Conservation (phyloP, 164 flowering plant species). For the Sedum album region DNA sequence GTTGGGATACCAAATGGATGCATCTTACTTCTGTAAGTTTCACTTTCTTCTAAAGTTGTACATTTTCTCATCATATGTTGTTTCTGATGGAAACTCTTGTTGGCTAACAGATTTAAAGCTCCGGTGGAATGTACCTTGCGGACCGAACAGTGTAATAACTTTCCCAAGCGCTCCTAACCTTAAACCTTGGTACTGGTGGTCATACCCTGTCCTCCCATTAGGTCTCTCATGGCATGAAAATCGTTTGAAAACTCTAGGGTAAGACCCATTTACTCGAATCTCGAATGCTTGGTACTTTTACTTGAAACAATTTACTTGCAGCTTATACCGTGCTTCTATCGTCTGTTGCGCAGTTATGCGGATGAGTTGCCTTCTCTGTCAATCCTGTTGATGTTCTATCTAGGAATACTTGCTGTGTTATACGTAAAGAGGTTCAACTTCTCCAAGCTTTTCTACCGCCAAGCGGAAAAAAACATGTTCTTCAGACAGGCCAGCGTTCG, state of each 20-base stretch:
- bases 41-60: not conserved
- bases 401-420: constrained; percentile 46
- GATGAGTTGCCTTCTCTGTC: constrained; percentile 53
- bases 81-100: not conserved
- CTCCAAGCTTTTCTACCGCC: constrained; percentile 63
- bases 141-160: constrained; percentile 93
- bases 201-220: constrained; percentile 91
- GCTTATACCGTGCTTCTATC: not conserved
- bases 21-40: constrained; percentile 68
- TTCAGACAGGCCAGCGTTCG: constrained; percentile 41
- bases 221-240: constrained; percentile 83
- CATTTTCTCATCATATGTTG: not conserved
- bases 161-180: constrained; percentile 89
- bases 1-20: constrained; percentile 98
- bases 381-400: constrained; percentile 44
- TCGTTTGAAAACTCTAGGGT: constrained; percentile 78
- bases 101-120: constrained; percentile 60
- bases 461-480: constrained; percentile 44
- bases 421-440: constrained; percentile 60
- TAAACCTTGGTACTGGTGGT: constrained; percentile 99
- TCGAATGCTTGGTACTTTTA: no score
- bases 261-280: constrained; percentile 16
- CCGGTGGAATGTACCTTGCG: constrained; percentile 81
- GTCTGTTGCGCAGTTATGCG: constrained; percentile 41
- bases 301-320: not conserved